Evolutionary conservation across 2,329 filamentous ascomycete species (phyloP), one percentile per base, ranked within the genome.

Genomic region (Ampelomyces quisqualis): DNA sequence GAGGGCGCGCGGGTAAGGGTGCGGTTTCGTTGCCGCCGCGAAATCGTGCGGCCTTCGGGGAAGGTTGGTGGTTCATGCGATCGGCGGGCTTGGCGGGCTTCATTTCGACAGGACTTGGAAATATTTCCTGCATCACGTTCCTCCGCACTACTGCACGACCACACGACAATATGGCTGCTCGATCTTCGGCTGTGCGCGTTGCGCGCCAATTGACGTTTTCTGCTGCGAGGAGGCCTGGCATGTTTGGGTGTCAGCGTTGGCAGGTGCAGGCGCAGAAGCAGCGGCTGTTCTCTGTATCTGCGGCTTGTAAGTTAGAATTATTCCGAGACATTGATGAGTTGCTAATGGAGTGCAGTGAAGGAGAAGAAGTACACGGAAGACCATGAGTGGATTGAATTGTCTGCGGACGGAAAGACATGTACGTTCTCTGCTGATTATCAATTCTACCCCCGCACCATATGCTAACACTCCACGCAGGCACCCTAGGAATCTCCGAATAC

Each of bases 361-460:
- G 74, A 80, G 58, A 91, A 93, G 74, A 88, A 85, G 70, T 98
- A 95, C 78, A 96, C 93, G 53, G 86, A 90, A 70, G 91, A 96
- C 67, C 93, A 98, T 77, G 93, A 98, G 77, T 98, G 93, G 93
- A 84, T 98, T 68, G 90, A 96, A 72, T 75, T 95, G 46, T 85
- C 84, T 41, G 82, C 81, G 36, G 87, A 94, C 72, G 83, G 85
- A 68, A 91, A 87, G 71, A 85, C 84, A 34, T 90, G 88, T 76
- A 81, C 24, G 54, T 44, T 24, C 24, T 6, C 15, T n/a, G n/a
- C n/a, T n/a, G n/a, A n/a, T n/a, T n/a, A n/a, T n/a, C n/a, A n/a
- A 34, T 30, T 31, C 23, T 24, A 19, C 19, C 31, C 31, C 41
- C 20, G 35, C 31, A 34, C 28, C 18, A 21, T 39, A 38, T 14